phyloP scores from a whole-genome alignment of 139 green algal genomes.

The Eudorina sp. region DNA sequence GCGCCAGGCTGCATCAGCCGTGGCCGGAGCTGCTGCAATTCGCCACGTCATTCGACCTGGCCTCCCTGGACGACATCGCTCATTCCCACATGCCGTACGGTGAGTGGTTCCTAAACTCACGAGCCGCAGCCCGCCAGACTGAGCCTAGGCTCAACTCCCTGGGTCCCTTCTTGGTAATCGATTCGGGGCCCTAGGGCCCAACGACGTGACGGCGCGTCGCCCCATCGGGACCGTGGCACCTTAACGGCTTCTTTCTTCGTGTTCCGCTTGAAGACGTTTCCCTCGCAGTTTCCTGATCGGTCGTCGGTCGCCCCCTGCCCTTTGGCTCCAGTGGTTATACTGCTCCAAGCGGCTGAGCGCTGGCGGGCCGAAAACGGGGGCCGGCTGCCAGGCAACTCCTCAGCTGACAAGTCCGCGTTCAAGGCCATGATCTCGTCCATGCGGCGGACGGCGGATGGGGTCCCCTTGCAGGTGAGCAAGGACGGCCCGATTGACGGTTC shows the following conservation, averaged over 20 bases:
- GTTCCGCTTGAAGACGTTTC: no score
- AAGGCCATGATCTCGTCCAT: slow-evolving; percentile 74
- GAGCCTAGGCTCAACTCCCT: no score
- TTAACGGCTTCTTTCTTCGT: no score
- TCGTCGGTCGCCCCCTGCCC: background rate
- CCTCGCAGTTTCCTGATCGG: no score
- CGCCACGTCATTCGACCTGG: slow-evolving; percentile 77
- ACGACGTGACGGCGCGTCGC: no score
- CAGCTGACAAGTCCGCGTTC: slow-evolving; percentile 76
- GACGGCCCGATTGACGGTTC: no score
- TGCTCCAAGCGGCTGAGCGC: slow-evolving; percentile 72
- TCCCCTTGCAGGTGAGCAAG: slow-evolving; percentile 57
- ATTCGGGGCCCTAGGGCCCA: no score
- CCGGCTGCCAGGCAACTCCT: background rate
- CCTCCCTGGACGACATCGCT: slow-evolving; percentile 78
- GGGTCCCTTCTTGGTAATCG: no score
- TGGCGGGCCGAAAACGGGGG: slow-evolving; percentile 68
- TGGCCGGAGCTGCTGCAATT: slow-evolving; percentile 87
- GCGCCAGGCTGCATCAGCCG: slow-evolving; percentile 79
- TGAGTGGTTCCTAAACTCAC: slow-evolving; percentile 40
- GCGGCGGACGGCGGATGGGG: slow-evolving; percentile 66
- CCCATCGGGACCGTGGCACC: no score
- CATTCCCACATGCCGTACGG: slow-evolving; percentile 92
- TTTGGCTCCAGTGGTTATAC: slow-evolving; percentile 69
- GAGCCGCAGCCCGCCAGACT: no score